Conservation (phyloP, 176 grass and related monocot genomes). For the Calamus simplicifolius region DNA sequence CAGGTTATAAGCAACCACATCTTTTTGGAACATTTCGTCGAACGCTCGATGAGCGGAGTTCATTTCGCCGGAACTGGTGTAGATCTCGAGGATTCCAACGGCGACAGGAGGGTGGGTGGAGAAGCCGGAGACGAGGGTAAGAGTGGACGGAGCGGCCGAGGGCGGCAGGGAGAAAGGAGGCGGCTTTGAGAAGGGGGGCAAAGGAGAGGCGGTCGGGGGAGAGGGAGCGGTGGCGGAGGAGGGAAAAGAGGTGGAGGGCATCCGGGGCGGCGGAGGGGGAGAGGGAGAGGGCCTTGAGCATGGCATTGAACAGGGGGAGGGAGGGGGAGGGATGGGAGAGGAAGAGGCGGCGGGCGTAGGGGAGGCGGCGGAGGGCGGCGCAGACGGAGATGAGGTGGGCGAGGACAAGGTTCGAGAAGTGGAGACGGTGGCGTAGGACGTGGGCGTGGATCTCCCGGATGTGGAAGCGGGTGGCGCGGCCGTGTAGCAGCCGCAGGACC, state of each 20-base stretch:
- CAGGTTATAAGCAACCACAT: constrained; percentile 17
- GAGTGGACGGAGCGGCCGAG: constrained; percentile 30
- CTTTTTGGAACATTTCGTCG: constrained; percentile 37
- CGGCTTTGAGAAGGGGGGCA: constrained; percentile 28
- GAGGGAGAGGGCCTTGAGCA: constrained; percentile 29
- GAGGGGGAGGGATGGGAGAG: constrained; percentile 16
- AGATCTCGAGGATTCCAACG: constrained; percentile 30
- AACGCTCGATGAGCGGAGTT: constrained; percentile 23
- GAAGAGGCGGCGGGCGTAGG: constrained; percentile 15
- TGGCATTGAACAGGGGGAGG: constrained; percentile 39
- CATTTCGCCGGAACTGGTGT: constrained; percentile 8
- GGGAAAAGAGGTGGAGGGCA: constrained; percentile 23
- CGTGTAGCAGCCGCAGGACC: constrained; percentile 46
- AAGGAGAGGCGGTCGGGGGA: constrained; percentile 10
- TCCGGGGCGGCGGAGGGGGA: constrained; percentile 18
- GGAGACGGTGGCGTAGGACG: constrained; percentile 32
- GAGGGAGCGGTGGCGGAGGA: constrained; percentile 18
- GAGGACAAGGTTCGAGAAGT: constrained; percentile 10
- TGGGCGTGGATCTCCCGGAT: constrained; percentile 36
- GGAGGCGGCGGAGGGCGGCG: constrained; percentile 22
- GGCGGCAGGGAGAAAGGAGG: constrained; percentile 10
- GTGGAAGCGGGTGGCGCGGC: constrained; percentile 9
- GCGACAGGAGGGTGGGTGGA: constrained; percentile 34
- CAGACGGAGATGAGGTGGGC: constrained; percentile 35
- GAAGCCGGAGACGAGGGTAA: constrained; percentile 37